Conservation (phyloP, 345 rosid genomes). For the Sonneratia alba region DNA sequence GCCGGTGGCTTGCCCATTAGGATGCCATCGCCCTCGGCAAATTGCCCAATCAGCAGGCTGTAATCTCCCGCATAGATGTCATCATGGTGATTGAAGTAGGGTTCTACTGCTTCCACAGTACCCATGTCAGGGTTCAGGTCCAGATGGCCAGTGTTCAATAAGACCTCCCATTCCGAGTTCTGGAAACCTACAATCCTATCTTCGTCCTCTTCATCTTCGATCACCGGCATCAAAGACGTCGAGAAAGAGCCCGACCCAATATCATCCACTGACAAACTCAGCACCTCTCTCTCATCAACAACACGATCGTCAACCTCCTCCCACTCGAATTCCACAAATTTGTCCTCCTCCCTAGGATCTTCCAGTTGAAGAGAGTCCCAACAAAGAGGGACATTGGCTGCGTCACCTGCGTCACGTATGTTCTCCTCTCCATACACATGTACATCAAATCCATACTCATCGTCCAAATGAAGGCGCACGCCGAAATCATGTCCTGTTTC, state of each 20-base stretch:
- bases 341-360: conserved; percentile 25
- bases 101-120: conserved; percentile 22
- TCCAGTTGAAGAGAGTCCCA: conserved; percentile 78
- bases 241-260: conserved; percentile 49
- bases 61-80: conserved; percentile 57
- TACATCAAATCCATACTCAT: conserved; percentile 34
- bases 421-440: conserved; percentile 19
- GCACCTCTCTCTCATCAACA: conserved; percentile 49
- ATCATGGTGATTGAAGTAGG: conserved; percentile 41
- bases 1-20: conserved; percentile 62
- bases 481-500: conserved; percentile 22
- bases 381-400: conserved; percentile 42
- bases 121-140: conserved; percentile 38
- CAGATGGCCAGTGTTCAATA: conserved; percentile 58
- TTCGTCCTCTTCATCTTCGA: conserved; percentile 36
- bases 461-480: conserved; percentile 39
- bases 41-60: conserved; percentile 68
- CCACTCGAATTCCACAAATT: conserved; percentile 78
- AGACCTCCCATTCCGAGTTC: conserved; percentile 70
- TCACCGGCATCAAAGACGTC: conserved; percentile 36
- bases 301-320: conserved; percentile 67
- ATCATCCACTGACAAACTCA: conserved; percentile 49
- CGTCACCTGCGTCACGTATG: conserved; percentile 21
- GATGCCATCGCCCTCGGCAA: conserved; percentile 54
- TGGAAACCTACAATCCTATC: conserved; percentile 43